These are phyloP conservation scores for Hysterium pulicare DNA, from an alignment of 2,329 filamentous ascomycete genomes.

Conservation along the genomic window DNA sequence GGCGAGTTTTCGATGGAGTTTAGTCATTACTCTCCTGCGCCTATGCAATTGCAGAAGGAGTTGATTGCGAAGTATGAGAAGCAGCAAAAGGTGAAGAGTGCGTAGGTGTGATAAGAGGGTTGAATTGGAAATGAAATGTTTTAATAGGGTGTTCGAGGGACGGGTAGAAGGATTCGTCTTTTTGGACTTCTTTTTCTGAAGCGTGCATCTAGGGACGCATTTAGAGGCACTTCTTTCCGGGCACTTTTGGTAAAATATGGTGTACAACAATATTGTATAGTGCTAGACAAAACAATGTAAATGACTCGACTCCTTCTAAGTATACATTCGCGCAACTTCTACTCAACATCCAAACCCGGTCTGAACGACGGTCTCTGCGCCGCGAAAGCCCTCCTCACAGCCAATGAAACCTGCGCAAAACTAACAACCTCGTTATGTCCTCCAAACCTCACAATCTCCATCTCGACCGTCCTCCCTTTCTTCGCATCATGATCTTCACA, in stretches of 20 bases:
- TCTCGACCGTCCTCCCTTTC: conserved; percentile 29
- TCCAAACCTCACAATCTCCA: conserved; percentile 44
- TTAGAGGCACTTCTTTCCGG: too few relatives aligned
- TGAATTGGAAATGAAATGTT: conserved; percentile 1
- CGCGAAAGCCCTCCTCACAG: conserved; percentile 64
- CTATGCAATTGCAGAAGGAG: conserved; percentile 82
- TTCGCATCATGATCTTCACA: conserved; percentile 18
- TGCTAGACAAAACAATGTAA: background rate
- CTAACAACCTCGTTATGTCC: conserved; percentile 69
- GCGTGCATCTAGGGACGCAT: too few relatives aligned
- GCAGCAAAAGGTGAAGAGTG: conserved; percentile 61
- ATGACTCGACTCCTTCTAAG: conserved; percentile 1
- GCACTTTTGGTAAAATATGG: too few relatives aligned
- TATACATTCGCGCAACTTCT: background rate
- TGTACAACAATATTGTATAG: too few relatives aligned
- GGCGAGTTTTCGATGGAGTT: conserved; percentile 99
- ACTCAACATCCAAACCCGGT: conserved; percentile 28
- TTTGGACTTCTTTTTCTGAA: too few relatives aligned
- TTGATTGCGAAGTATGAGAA: conserved; percentile 66
- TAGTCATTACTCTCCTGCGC: conserved; percentile 86
- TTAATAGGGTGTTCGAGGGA: too few relatives aligned
- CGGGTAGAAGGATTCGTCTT: too few relatives aligned
- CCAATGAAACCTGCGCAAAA: conserved; percentile 61
- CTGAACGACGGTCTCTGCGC: conserved; percentile 13
- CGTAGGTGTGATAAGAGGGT: conserved; percentile 46